Percentiles rank a stretch among this genome's conserved stretches.
phyloP scores from a whole-genome alignment of 2,329 filamentous ascomycete species.

The Monosporascus ibericus region DNA sequence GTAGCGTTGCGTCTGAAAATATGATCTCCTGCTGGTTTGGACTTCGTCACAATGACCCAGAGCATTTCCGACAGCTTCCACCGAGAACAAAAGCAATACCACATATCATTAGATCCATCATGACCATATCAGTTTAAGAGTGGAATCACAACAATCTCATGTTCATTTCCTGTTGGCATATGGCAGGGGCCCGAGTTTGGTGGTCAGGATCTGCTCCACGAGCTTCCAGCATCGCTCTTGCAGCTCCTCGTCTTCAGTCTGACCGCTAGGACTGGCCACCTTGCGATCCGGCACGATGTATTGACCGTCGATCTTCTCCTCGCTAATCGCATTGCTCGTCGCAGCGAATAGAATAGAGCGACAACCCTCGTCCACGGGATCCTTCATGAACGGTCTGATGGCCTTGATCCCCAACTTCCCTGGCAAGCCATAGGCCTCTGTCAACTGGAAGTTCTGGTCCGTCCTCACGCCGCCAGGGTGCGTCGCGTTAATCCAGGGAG shows the following conservation, averaged over 20 bases:
- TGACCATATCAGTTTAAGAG: too few species aligned
- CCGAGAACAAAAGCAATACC: too few species aligned
- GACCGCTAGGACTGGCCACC: slow-evolving; percentile 33
- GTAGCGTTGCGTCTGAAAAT: too few species aligned
- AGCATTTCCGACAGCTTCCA: too few species aligned
- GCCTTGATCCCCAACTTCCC: slow-evolving; percentile 37
- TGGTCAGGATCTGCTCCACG: slow-evolving; percentile 35
- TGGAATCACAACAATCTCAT: too few species aligned
- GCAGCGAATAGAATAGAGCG: slow-evolving; percentile 41
- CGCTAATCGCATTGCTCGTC: slow-evolving; percentile 35
- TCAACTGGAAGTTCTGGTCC: slow-evolving; percentile 31
- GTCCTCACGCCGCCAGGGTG: slow-evolving; percentile 43
- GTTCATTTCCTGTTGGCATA: slow-evolving; percentile 14
- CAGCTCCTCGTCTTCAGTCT: slow-evolving; percentile 36
- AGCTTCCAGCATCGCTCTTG: slow-evolving; percentile 38
- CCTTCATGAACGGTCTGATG: slow-evolving; percentile 39
- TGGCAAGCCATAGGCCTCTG: slow-evolving; percentile 41
- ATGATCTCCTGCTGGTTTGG: too few species aligned
- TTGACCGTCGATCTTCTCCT: slow-evolving; percentile 36
- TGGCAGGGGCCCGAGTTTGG: slow-evolving; percentile 28
- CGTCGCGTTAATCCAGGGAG: slow-evolving; percentile 40
- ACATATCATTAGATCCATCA: too few species aligned
- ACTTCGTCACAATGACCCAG: too few species aligned
- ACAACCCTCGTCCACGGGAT: slow-evolving; percentile 41
- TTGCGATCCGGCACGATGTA: slow-evolving; percentile 46